These are phyloP conservation scores for Pilobolus umbonatus DNA, from an alignment of 192 early-diverging fungal genomes.

Conservation along the genomic window DNA sequence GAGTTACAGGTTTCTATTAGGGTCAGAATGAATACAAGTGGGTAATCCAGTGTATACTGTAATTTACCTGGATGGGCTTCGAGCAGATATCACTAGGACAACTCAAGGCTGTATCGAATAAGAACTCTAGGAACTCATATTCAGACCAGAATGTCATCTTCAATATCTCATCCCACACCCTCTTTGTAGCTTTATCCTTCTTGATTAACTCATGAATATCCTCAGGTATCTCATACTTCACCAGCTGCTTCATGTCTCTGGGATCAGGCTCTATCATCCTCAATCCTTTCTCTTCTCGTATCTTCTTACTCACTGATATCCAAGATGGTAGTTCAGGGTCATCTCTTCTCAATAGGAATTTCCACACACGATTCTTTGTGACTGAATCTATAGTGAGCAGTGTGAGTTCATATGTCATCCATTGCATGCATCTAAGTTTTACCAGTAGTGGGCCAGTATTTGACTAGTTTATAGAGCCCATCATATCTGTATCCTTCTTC, in stretches of 20 bases:
- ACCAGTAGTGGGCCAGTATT: conserved; percentile 54
- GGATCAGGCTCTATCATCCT: neutral
- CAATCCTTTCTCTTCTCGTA: neutral
- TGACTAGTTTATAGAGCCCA: conserved; percentile 61
- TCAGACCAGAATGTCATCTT: conserved; percentile 18
- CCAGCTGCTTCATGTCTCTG: neutral
- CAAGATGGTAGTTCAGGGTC: conserved; percentile 62
- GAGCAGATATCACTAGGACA: conserved; percentile 34
- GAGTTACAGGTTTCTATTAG: conserved; percentile 32
- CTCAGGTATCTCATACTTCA: conserved; percentile 13
- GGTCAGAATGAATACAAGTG: neutral
- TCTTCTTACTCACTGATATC: conserved; percentile 28
- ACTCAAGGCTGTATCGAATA: conserved; percentile 27
- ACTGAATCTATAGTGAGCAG: conserved; percentile 9
- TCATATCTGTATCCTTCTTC: conserved; percentile 57
- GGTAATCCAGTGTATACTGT: neutral
- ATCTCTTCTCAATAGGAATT: conserved; percentile 58
- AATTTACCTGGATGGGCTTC: conserved; percentile 13
- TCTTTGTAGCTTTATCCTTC: neutral
- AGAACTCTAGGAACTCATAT: conserved; percentile 31
- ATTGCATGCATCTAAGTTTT: neutral
- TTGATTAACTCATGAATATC: conserved; percentile 11
- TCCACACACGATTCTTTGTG: conserved; percentile 52
- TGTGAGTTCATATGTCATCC: neutral
- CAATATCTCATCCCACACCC: conserved; percentile 32